phyloP scores from a whole-genome alignment of 208 protist genomes.

The Leishmania amazonensis region DNA sequence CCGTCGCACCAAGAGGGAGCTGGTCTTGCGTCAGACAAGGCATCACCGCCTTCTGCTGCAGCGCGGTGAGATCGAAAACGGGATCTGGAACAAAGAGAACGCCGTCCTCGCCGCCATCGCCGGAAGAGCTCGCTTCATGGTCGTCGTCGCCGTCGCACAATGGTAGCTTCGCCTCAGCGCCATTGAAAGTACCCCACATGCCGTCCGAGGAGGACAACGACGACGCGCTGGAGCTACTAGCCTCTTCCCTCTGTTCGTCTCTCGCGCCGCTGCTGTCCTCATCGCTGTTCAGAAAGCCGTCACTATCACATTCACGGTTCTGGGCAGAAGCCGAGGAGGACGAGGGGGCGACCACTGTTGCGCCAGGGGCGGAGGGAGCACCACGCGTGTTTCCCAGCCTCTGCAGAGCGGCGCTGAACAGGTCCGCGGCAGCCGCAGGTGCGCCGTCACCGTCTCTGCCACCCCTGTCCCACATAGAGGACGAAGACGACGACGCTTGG shows the following conservation, averaged over 20 bases:
- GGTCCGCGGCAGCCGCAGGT: background rate
- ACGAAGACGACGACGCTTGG: background rate
- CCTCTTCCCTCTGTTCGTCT: background rate
- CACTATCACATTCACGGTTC: conserved; percentile 32
- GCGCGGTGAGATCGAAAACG: conserved; percentile 43
- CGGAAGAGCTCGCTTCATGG: conserved; percentile 4
- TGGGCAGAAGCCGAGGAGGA: background rate
- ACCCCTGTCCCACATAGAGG: background rate
- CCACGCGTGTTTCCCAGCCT: background rate
- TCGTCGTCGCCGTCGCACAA: conserved; percentile 16
- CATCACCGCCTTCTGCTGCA: conserved; percentile 44
- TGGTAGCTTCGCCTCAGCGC: conserved; percentile 22
- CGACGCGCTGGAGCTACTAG: conserved; percentile 5
- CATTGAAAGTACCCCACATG: conserved; percentile 45
- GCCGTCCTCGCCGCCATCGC: conserved; percentile 32
- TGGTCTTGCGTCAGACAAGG: conserved; percentile 46
- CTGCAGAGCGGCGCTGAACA: conserved; percentile 13
- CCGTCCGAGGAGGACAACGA: conserved; percentile 34
- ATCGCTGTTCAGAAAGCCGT: conserved; percentile 22
- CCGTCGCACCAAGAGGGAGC: conserved; percentile 44
- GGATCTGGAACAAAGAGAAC: conserved; percentile 72
- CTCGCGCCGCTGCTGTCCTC: background rate
- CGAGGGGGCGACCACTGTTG: background rate
- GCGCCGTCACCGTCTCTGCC: background rate
- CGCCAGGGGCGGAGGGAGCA: background rate